Base-by-base conservation (phyloP, 768 basidiomycete species). In the Pleurotus citrinopileatus region DNA sequence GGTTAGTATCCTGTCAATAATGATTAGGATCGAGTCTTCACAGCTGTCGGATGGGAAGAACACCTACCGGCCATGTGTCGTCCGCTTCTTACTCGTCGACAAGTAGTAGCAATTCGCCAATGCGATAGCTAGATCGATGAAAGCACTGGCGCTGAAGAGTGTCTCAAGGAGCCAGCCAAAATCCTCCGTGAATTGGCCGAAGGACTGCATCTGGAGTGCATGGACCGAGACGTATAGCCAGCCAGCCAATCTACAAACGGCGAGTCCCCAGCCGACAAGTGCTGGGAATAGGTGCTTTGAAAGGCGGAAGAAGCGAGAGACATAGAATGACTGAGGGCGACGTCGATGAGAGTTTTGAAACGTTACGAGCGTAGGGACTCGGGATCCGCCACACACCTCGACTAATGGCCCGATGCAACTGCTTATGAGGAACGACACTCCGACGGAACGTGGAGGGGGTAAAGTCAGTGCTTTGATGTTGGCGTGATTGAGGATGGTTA, bases 311-410 rank as follows among this genome's bases (percentile, higher is more conserved):
- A 51, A 26, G 2, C 48, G 48, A 1, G 48, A 36, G 19, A 51
- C 48, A 26, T 51, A 51, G 48, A 51, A 51, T 15, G 48, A 36
- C 48, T 50, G 34, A n/a, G n/a, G n/a, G n/a, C 26, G 19, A 25
- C 12, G 4, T 3, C 42, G 23, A 43, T 22, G 19, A 10, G 32
- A 40, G 10, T n/a, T n/a, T n/a, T n/a, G n/a, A n/a, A n/a, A n/a
- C n/a, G n/a, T n/a, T n/a, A n/a, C n/a, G n/a, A n/a, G n/a, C n/a
- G n/a, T n/a, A n/a, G n/a, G n/a, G n/a, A n/a, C n/a, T n/a, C n/a
- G n/a, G n/a, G n/a, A n/a, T n/a, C n/a, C n/a, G n/a, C n/a, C n/a
- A n/a, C n/a, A n/a, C 19, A 51, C 48, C 34, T 51, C 48, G 17
- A 51, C 48, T 20, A 51, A 22, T 12, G 48, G 48, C 2, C 48